phyloP scores from a whole-genome alignment of 345 rosid species.

The Eucalyptus shirleyi region DNA sequence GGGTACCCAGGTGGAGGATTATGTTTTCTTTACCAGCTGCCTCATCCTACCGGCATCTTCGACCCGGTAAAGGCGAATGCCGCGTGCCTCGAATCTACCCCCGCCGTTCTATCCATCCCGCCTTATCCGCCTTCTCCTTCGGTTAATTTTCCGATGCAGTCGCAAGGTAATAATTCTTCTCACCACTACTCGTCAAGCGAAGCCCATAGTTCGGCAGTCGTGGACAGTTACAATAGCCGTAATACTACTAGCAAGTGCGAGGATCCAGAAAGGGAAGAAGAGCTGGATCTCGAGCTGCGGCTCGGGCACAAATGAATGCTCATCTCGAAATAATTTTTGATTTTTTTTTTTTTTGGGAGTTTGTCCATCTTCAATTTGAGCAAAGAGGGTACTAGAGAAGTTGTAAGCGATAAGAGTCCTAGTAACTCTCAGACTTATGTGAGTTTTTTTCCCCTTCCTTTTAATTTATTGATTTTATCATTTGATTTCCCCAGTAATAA shows the following conservation, averaged over 20 bases:
- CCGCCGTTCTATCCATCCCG: slow-evolving; percentile 29
- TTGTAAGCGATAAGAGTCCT: background rate
- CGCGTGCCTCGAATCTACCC: slow-evolving; percentile 16
- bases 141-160: background rate
- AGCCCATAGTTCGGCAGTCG: background rate
- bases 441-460: background rate
- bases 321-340: background rate
- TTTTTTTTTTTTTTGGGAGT: background rate
- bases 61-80: background rate
- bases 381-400: background rate
- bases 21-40: slow-evolving; percentile 58
- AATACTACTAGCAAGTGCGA: slow-evolving; percentile 7
- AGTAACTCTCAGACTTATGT: background rate
- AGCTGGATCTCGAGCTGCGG: slow-evolving; percentile 87
- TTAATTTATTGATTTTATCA: background rate
- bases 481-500: background rate
- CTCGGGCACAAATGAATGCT: slow-evolving; percentile 36
- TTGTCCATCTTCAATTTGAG: background rate
- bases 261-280: slow-evolving; percentile 29
- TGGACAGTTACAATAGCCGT: background rate
- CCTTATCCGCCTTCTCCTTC: background rate
- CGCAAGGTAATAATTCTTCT: background rate
- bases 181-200: background rate
- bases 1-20: slow-evolving; percentile 30
- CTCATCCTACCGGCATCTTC: slow-evolving; percentile 29